A percentile compares a stretch with the other conserved stretches of the same genome.
Evolutionary conservation across 2,329 filamentous ascomycete genomes (phyloP).

Genomic region (Ceratocystis alfenasii): DNA sequence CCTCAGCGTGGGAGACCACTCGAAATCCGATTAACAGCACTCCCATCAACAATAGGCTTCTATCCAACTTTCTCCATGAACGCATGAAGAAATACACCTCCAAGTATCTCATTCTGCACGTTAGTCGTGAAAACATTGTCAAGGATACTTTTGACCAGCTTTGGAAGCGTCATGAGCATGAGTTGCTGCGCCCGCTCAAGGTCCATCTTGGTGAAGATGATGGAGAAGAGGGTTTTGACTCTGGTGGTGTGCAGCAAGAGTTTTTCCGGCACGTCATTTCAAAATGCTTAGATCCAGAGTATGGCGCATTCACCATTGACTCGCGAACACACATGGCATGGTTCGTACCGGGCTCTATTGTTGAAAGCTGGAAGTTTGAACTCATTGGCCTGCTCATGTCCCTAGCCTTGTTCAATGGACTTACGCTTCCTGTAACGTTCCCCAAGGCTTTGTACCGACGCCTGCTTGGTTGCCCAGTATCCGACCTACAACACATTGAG

Average conservation of each 20-base stretch:
- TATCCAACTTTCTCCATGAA: conserved; percentile 50
- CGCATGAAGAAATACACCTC: conserved; percentile 54
- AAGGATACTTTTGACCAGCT: conserved; percentile 73
- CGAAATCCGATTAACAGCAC: conserved; percentile 44
- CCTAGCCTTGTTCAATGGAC: conserved; percentile 81
- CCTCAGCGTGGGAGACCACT: conserved; percentile 44
- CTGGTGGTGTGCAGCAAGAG: conserved; percentile 90
- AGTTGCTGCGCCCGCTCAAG: conserved; percentile 75
- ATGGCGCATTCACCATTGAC: conserved; percentile 72
- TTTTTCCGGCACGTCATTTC: conserved; percentile 80
- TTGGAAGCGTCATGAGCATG: conserved; percentile 71
- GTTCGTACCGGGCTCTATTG: conserved; percentile 73
- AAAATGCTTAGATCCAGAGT: conserved; percentile 65
- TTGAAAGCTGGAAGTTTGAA: conserved; percentile 82
- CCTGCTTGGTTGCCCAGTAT: conserved; percentile 57
- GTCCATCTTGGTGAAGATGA: conserved; percentile 71
- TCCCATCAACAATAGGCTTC: conserved; percentile 44
- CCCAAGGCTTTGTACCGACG: conserved; percentile 74
- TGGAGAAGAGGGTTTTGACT: conserved; percentile 83
- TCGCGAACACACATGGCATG: conserved; percentile 65
- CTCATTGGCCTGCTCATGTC: conserved; percentile 79
- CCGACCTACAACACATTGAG: conserved; percentile 60
- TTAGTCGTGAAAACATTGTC: conserved; percentile 56
- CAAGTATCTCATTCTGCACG: conserved; percentile 58
- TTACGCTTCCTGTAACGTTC: conserved; percentile 83